phyloP scores from a whole-genome alignment of 257 asterid genomes.

The Penstemon davidsonii region DNA sequence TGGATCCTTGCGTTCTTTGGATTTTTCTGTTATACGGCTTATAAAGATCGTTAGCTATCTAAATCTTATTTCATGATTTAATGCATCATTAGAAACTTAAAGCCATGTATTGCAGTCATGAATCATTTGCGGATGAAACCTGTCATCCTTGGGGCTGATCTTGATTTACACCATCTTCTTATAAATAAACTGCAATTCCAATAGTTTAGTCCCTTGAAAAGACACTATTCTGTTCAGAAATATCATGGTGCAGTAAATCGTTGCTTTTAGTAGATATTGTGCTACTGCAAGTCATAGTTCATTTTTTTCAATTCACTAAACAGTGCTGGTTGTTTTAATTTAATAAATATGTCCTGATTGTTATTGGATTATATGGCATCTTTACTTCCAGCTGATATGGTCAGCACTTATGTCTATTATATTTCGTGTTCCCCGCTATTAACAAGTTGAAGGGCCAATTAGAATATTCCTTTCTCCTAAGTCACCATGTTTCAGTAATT shows the following conservation, averaged over 20 bases:
- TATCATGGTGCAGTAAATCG: constrained; percentile 7
- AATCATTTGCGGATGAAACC: constrained; percentile 1
- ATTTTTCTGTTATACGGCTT: background rate
- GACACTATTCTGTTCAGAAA: constrained; percentile 14
- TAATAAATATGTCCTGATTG: background rate
- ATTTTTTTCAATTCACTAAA: constrained; percentile 1
- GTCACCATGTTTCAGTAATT: constrained; percentile 12
- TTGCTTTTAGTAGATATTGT: constrained; percentile 1
- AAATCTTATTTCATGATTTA: constrained; percentile 16
- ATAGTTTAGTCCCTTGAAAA: background rate
- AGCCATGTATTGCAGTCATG: constrained; percentile 7
- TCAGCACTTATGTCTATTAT: constrained; percentile 9
- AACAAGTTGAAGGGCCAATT: background rate
- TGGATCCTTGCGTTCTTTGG: constrained; percentile 16
- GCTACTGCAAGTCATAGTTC: constrained; percentile 13
- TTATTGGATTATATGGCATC: background rate
- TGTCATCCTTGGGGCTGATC: constrained; percentile 18
- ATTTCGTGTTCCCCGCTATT: constrained; percentile 20
- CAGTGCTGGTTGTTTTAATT: background rate
- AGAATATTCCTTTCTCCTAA: background rate
- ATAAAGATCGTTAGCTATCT: constrained; percentile 5
- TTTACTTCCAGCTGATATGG: constrained; percentile 9
- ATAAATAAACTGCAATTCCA: background rate
- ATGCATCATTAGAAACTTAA: constrained; percentile 13
- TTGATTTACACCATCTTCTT: constrained; percentile 9